Percentiles rank a stretch among this genome's conserved stretches.
phyloP scores from a whole-genome alignment of 495 filamentous ascomycete genomes.

The Penicillium daleae region DNA sequence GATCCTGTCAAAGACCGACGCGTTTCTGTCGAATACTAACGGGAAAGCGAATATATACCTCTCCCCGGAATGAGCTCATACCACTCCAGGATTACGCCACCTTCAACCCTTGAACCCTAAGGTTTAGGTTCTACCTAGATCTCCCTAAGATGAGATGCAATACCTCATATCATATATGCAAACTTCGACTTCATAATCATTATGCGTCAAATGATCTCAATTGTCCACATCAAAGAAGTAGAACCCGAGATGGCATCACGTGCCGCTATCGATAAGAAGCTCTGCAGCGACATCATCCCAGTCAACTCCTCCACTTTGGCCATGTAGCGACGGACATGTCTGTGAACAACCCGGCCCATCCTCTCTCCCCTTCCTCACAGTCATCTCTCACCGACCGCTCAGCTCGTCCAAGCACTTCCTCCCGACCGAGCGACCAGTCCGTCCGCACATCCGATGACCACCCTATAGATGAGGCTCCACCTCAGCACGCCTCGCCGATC shows the following conservation, averaged over 20 bases:
- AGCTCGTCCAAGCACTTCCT: slow-evolving; percentile 13
- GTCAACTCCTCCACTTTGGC: slow-evolving; percentile 7
- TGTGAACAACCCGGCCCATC: slow-evolving; percentile 29
- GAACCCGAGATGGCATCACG: slow-evolving; percentile 10
- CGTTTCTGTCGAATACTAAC: background rate
- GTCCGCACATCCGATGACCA: slow-evolving; percentile 14
- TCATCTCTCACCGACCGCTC: slow-evolving; percentile 21
- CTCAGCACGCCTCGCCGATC: slow-evolving; percentile 5
- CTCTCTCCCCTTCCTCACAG: slow-evolving; percentile 39
- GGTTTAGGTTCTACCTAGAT: too few species aligned
- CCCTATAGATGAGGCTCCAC: slow-evolving; percentile 19
- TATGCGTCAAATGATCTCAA: background rate
- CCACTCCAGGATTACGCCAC: slow-evolving; percentile 7
- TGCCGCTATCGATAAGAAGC: slow-evolving; percentile 33
- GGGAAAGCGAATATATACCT: background rate
- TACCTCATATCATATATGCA: background rate
- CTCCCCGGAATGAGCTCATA: slow-evolving; percentile 2
- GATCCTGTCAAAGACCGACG: background rate
- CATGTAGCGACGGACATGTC: slow-evolving; percentile 49
- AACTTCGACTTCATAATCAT: background rate
- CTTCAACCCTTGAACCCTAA: too few species aligned
- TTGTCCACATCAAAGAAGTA: background rate
- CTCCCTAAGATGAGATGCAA: background rate
- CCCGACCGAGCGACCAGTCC: slow-evolving; percentile 33
- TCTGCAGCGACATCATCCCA: slow-evolving; percentile 22